Percentiles rank a stretch among this genome's conserved stretches.
phyloP scores from a whole-genome alignment of 257 asterid genomes.

The Ocimum tenuiflorum region DNA sequence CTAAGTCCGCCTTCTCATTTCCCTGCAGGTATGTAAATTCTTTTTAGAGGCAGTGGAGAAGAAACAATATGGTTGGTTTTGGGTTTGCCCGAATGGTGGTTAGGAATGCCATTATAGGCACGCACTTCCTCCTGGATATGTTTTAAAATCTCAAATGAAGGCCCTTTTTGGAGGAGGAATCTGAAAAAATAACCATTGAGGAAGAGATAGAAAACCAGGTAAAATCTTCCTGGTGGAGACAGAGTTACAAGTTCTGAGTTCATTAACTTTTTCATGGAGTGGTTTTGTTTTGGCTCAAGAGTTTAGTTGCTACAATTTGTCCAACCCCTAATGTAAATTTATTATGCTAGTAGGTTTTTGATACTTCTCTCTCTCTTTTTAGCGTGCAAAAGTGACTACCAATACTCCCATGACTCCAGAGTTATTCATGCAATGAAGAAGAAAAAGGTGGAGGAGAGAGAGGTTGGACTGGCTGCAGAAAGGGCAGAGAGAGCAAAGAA shows the following conservation, averaged over 20 bases:
- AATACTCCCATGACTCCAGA: conserved; percentile 83
- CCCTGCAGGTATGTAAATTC: conserved; percentile 67
- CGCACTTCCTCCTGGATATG: conserved; percentile 93
- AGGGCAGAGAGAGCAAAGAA: conserved; percentile 94
- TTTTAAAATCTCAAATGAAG: conserved; percentile 94
- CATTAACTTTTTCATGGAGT: background rate
- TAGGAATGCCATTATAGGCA: conserved; percentile 86
- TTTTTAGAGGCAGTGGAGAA: conserved; percentile 97
- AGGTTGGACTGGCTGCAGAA: conserved; percentile 76
- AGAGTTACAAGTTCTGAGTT: background rate
- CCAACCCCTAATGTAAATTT: background rate
- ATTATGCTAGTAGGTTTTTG: no score
- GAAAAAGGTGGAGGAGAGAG: conserved; percentile 79
- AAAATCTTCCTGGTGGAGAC: conserved; percentile 8
- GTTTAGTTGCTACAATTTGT: conserved; percentile 11
- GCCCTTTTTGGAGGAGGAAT: conserved; percentile 83
- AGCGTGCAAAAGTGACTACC: conserved; percentile 70
- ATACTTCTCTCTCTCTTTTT: conserved; percentile 3
- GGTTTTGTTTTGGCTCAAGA: background rate
- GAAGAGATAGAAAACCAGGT: conserved; percentile 97
- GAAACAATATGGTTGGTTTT: conserved; percentile 97
- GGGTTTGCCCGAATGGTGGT: conserved; percentile 93
- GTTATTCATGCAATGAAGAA: conserved; percentile 71
- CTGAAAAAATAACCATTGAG: conserved; percentile 64
- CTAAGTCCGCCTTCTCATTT: background rate